Evolutionary conservation across 2,329 filamentous ascomycete species (phyloP).

Genomic region (Colletotrichum neosansevieriae): DNA sequence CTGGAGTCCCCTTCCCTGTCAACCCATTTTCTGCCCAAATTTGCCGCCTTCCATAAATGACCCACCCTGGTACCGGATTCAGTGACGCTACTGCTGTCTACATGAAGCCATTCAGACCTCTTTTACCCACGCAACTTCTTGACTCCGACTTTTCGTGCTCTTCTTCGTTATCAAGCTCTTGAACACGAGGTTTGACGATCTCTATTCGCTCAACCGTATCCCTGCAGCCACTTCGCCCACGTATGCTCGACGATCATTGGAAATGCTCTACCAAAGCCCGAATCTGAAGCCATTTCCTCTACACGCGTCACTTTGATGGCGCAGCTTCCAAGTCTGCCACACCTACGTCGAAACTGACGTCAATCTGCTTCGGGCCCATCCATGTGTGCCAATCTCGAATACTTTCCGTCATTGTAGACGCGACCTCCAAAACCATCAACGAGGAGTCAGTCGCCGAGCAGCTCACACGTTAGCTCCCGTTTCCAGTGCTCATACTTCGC

Average conservation of each 20-base stretch:
- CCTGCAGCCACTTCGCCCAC: no score
- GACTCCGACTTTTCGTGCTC: no score
- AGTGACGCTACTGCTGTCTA: background rate
- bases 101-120: background rate
- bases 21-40: background rate
- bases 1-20: background rate
- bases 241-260: no score
- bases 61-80: slow-evolving; percentile 7
- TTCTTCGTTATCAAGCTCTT: no score
- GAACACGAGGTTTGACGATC: no score
- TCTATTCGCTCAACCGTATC: no score
- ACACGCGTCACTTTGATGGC: background rate
- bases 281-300: no score
- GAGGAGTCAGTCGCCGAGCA: slow-evolving; percentile 2
- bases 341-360: background rate
- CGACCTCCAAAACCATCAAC: background rate
- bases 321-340: background rate
- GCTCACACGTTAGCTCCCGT: background rate
- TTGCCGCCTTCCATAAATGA: background rate
- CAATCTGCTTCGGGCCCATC: background rate
- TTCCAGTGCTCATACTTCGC: slow-evolving; percentile 11
- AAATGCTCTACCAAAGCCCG: no score
- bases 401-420: background rate
- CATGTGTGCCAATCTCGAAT: background rate
- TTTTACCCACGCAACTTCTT: no score